Evolutionary conservation across 108 stramenopile genomes (phyloP).

Genomic region (Fistulifera pelliculosa): DNA sequence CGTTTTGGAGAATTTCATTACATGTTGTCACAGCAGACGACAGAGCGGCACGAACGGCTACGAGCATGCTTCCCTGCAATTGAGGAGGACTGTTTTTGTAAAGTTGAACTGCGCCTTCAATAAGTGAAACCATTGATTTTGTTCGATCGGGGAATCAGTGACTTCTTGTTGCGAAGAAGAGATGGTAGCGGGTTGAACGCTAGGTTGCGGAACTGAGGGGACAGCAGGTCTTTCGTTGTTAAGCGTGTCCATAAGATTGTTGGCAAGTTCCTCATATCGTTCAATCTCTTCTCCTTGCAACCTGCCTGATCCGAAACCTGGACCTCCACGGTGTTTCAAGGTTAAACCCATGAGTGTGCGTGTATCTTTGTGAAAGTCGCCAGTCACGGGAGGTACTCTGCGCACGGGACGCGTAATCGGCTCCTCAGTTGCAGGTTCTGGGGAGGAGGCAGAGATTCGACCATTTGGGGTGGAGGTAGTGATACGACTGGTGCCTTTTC

Average conservation of each 20-base stretch:
- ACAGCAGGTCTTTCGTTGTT: neutral
- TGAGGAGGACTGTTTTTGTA: conserved; percentile 64
- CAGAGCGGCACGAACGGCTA: conserved; percentile 60
- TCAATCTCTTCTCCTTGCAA: conserved; percentile 48
- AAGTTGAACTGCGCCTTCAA: conserved; percentile 68
- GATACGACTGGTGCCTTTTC: conserved; percentile 10
- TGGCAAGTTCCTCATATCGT: conserved; percentile 26
- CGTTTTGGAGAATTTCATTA: conserved; percentile 20
- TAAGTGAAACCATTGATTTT: conserved; percentile 48
- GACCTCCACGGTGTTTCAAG: conserved; percentile 81
- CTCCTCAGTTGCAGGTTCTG: conserved; percentile 7
- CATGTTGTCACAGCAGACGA: conserved; percentile 49
- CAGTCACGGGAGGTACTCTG: conserved; percentile 23
- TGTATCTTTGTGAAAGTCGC: conserved; percentile 34
- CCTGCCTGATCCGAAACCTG: conserved; percentile 73
- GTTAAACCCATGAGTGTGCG: conserved; percentile 70
- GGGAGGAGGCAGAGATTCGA: neutral
- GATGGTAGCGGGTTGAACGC: neutral
- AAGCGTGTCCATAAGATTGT: conserved; percentile 20
- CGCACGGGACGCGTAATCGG: conserved; percentile 1
- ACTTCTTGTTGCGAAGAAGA: conserved; percentile 11
- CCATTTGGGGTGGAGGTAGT: conserved; percentile 11
- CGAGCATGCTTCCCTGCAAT: conserved; percentile 37
- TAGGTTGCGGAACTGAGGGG: neutral
- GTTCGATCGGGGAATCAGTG: conserved; percentile 1